Evolutionary conservation across 2,329 filamentous ascomycete species (phyloP), one percentile per base, ranked within the genome.

Genomic region (Botrytis elliptica): DNA sequence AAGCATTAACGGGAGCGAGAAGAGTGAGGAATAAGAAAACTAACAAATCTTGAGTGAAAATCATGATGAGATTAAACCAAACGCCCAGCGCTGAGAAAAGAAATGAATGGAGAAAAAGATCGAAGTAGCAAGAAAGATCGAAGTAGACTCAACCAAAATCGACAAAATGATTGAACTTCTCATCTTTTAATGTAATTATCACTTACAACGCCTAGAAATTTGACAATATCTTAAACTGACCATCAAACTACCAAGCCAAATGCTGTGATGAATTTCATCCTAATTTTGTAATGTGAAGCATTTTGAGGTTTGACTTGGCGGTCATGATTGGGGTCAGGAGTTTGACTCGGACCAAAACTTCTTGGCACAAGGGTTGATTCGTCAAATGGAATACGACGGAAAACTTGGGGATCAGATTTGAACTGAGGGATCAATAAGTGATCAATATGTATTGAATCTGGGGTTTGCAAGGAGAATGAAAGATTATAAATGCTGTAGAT

Each of bases 1-100:
- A 62, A 42, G 77, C 75, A 70, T 79, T 67, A 36, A 74, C 72
- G 33, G 75, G 76, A n/a, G 36, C 4, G 8, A 66, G 22, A 71
- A 71, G 70, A 66, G 22, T 36, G 29, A 72, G 29, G 18, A 68
- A 44, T 29, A 46, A 25, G 4, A 72, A 60, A 25, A 68, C 9
- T 9, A 60, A 29, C 9, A 68, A 68, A 72, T 57, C 40, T 46
- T n/a, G 20, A 72, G 46, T 60, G 44, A 55, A 72, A 72, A 67
- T 60, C 70, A 72, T 72, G 38, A 72, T 72, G 49, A 49, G 18
- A 55, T 9, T 68, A 14, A 36, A 60, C n/a, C 38, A 57, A 72
- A 72, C 70, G 70, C 38, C 10, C 70, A 72, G 70, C 70, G 63
- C 63, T 68, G 49, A 67, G 63, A 72, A 57, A 40, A 18, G 14